A percentile compares a stretch with the other conserved stretches of the same genome.
Evolutionary conservation across 306 rosid genomes (phyloP).

Genomic region (Quercus gilva): DNA sequence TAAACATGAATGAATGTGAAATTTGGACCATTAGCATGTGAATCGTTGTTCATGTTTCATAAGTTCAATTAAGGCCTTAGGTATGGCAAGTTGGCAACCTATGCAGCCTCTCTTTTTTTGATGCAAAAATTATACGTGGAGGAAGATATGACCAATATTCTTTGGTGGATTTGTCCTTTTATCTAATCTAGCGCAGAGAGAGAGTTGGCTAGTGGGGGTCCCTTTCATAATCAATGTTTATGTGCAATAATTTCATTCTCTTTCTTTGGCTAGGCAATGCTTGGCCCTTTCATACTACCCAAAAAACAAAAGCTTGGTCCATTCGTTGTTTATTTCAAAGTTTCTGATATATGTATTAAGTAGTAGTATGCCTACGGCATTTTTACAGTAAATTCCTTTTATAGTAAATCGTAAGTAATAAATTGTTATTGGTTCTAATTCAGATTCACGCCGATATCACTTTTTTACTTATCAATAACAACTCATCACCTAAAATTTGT

Average conservation of each 20-base stretch:
- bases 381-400: accelerated
- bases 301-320: constrained; percentile 20
- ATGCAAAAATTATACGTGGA: not conserved
- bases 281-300: constrained; percentile 33
- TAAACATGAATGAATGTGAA: not conserved
- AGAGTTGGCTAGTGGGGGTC: constrained; percentile 25
- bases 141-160: constrained; percentile 12
- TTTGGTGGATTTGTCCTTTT: constrained; percentile 28
- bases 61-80: not conserved
- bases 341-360: no score
- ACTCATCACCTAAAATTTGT: not conserved
- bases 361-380: accelerated
- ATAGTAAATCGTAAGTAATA: no score
- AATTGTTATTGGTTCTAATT: no score
- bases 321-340: constrained; percentile 21
- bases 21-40: not conserved
- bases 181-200: constrained; percentile 7
- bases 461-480: not conserved
- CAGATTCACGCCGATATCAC: accelerated
- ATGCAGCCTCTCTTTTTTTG: not conserved
- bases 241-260: constrained; percentile 29
- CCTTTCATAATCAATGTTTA: constrained; percentile 33
- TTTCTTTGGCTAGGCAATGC: constrained; percentile 20
- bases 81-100: not conserved
- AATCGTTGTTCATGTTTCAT: not conserved